These are phyloP conservation scores for Moricandia moricandioides DNA, from an alignment of 345 rosid genomes.

Conservation along the genomic window DNA sequence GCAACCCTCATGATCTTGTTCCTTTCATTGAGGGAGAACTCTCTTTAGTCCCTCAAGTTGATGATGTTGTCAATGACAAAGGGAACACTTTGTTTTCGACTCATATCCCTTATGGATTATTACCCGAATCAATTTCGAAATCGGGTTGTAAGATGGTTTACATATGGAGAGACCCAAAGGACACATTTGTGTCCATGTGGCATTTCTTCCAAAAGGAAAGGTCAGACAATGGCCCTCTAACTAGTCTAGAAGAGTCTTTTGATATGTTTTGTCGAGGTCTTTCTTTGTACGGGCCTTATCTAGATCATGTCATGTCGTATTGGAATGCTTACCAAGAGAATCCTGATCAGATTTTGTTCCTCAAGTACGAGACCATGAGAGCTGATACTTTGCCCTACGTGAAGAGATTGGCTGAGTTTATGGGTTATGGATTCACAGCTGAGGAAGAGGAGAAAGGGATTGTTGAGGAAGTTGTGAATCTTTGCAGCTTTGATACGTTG, in stretches of 20 bases:
- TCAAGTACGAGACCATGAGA: background rate
- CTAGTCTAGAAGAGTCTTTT: background rate
- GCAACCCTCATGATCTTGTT: background rate
- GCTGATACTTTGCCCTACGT: background rate
- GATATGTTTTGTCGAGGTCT: background rate
- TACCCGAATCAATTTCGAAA: background rate
- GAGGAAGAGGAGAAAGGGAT: too few relatives aligned
- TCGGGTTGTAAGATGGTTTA: constrained; percentile 7
- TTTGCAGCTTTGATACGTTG: background rate
- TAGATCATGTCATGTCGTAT: background rate
- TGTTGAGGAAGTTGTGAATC: too few relatives aligned
- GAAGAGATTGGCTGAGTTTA: too few relatives aligned
- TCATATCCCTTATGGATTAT: background rate
- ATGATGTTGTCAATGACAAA: background rate
- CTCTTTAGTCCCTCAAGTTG: background rate
- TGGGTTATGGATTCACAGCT: too few relatives aligned
- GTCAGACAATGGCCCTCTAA: background rate
- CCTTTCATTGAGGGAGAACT: background rate
- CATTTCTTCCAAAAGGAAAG: background rate
- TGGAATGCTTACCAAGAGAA: background rate
- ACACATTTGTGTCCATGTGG: background rate
- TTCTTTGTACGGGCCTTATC: background rate
- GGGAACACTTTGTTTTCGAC: background rate
- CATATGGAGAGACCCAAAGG: background rate
- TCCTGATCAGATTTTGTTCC: background rate